Evolutionary conservation across 345 rosid genomes (phyloP), one percentile per base, ranked within the genome.

Genomic region (Firmiana major): DNA sequence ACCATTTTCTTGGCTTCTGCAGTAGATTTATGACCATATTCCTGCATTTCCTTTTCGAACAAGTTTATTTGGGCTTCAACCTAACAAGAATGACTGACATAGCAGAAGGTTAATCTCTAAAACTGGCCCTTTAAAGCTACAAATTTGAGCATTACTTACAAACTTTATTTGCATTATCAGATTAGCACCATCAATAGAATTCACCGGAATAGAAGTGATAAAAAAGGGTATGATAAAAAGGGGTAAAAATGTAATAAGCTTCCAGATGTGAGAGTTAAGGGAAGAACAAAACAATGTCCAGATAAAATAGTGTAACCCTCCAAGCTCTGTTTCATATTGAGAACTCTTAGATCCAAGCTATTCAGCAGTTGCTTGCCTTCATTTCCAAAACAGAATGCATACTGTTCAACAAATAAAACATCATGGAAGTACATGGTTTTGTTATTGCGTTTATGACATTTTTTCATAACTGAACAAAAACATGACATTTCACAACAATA

Each of bases 41-140:
- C 92, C 59, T 89, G 85, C 43, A 73, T 89, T 80, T 90, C 97
- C 84, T 86, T 89, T 87, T 85, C 85, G 79, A 82, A 49, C 54
- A 78, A 78, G 74, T 80, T 85, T 73, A 88, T 57, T 57, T 82
- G 88, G 63, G 82, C 88, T 80, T 96, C 97, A 58, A 82, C 53
- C 97, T 92, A 79, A 40, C 40, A 73, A 24, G 79, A 55, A 80
- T 16, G n/a, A 66, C 73, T 71, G 1, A 21, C 15, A 48, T 7
- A 43, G 51, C 9, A 73, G 64, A 38, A 77, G 64, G 57, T 51
- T 11, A 76, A 63, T 60, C 53, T 55, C 31, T 34, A 77, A 69
- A 75, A 81, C 74, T 68, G 79, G 73, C 16, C 59, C 13, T 28
- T 24, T 16, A 12, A 1, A 26, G 54, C 68, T 75, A 75, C 66